A percentile compares a stretch with the other conserved stretches of the same genome.
phyloP scores from a whole-genome alignment of 176 grass and related monocot species.

The Triticum dicoccoides region DNA sequence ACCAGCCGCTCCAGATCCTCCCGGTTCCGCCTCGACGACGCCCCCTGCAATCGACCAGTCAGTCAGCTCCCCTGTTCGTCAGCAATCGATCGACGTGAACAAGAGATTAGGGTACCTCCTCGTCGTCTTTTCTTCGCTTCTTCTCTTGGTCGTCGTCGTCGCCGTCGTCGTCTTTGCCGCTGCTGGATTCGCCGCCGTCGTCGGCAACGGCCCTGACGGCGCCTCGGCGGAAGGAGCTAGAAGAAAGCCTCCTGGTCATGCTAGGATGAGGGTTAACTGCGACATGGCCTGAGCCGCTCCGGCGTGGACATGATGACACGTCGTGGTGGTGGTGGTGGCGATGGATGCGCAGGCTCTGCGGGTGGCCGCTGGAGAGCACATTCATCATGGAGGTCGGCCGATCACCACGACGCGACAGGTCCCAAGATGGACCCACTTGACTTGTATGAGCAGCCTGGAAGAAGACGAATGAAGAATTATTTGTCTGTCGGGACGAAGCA shows the following conservation, averaged over 20 bases:
- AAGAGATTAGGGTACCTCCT: conserved; percentile 6
- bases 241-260: neutral
- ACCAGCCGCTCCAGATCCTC: conserved; percentile 73
- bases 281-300: conserved; percentile 16
- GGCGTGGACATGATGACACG: neutral
- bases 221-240: neutral
- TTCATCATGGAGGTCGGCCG: conserved; percentile 37
- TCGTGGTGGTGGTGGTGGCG: conserved; percentile 6
- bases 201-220: conserved; percentile 26
- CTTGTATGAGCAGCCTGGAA: neutral
- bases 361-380: conserved; percentile 37
- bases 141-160: neutral
- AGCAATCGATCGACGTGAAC: too few species aligned
- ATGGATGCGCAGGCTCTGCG: conserved; percentile 6
- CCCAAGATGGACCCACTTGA: neutral
- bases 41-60: neutral
- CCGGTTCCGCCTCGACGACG: neutral
- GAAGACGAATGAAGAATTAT: too few species aligned
- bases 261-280: neutral
- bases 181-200: conserved; percentile 27
- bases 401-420: neutral
- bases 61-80: too few species aligned
- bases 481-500: too few species aligned
- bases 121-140: conserved; percentile 24
- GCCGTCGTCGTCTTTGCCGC: conserved; percentile 31